phyloP scores from a whole-genome alignment of 345 rosid genomes.

The Eucalyptus guilfoylei region DNA sequence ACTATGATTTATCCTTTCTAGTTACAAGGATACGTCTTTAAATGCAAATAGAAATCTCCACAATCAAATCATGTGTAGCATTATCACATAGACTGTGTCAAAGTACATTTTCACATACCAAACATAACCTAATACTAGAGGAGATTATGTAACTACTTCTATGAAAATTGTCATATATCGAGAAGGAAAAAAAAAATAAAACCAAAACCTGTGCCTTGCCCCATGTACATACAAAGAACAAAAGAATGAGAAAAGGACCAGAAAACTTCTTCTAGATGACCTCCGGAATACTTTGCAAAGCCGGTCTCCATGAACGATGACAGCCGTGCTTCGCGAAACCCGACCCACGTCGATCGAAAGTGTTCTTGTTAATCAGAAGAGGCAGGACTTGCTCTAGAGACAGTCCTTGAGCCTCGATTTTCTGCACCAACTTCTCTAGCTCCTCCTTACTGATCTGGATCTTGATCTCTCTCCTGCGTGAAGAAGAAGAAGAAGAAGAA shows the following conservation, averaged over 20 bases:
- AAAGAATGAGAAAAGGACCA: background rate
- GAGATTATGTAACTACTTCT: background rate
- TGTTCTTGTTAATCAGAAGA: background rate
- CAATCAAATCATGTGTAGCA: background rate
- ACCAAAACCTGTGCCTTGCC: background rate
- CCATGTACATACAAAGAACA: background rate
- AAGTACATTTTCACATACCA: background rate
- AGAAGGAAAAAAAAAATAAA: no score
- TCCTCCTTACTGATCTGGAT: background rate
- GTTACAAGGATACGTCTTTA: background rate
- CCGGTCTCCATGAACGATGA: background rate
- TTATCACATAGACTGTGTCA: no score
- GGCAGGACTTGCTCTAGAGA: background rate
- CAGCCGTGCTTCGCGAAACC: background rate
- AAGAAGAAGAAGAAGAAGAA: conserved; percentile 2
- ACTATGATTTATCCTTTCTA: background rate
- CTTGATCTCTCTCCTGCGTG: background rate
- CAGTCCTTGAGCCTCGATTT: background rate
- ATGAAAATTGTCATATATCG: no score
- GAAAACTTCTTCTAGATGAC: background rate
- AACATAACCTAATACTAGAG: background rate
- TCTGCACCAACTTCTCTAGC: background rate
- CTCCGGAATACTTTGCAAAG: background rate
- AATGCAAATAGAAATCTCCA: background rate
- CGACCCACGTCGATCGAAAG: background rate